These are phyloP conservation scores for Venturia nashicola DNA, from an alignment of 2,329 filamentous ascomycete species.

Conservation along the genomic window DNA sequence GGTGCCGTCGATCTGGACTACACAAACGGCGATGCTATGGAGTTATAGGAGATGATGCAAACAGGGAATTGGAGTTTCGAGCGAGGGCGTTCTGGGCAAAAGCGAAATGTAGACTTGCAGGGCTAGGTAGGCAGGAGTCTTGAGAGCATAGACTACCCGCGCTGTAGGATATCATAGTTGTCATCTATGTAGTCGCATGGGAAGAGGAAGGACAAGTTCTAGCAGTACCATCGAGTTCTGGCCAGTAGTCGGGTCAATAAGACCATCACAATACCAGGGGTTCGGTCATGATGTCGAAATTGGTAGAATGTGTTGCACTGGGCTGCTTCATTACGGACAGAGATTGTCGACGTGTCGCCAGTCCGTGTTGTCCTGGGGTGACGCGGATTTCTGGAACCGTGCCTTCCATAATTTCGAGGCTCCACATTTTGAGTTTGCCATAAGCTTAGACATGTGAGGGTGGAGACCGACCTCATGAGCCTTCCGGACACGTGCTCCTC, in stretches of 20 bases:
- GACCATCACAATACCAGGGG: too few relatives aligned
- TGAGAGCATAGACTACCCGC: not conserved
- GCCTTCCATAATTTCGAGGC: not conserved
- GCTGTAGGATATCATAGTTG: not conserved
- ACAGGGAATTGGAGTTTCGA: not conserved
- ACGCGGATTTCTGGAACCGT: too few relatives aligned
- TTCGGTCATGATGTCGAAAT: too few relatives aligned
- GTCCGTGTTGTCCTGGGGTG: too few relatives aligned
- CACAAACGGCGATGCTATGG: slow-evolving; percentile 52
- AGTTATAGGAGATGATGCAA: slow-evolving; percentile 40
- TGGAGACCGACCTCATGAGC: not conserved
- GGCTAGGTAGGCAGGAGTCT: not conserved
- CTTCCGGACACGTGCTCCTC: not conserved
- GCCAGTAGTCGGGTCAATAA: too few relatives aligned
- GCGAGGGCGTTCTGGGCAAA: not conserved
- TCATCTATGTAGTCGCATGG: not conserved
- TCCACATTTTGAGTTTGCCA: not conserved
- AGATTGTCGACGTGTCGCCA: too few relatives aligned
- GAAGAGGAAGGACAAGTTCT: not conserved
- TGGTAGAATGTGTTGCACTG: too few relatives aligned
- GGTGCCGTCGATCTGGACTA: slow-evolving; percentile 61
- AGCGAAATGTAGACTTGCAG: not conserved
- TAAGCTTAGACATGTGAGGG: too few relatives aligned
- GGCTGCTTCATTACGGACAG: too few relatives aligned
- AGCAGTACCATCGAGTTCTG: too few relatives aligned